Base-by-base conservation (phyloP, 768 basidiomycete genomes). In the Russula dissimulans region DNA sequence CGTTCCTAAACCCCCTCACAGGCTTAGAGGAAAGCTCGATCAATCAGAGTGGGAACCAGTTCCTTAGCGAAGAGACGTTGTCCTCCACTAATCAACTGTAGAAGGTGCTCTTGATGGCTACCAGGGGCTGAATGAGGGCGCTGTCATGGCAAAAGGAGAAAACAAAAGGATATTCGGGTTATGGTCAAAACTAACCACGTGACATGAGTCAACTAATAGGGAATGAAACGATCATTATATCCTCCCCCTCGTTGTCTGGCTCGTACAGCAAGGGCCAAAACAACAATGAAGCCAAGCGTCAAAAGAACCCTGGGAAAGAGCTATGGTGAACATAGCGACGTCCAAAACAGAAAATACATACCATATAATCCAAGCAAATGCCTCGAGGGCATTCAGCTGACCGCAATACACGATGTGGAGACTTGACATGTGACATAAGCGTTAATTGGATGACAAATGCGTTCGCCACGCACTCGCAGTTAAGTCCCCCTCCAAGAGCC, bases 341-440 rank as follows among this genome's bases (percentile, higher is more conserved):
- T 44, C 1, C 22, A 7, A 3, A 3, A 10, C 32, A 10, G 17
- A 38, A n/a, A 9, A 14, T n/a, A 41, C 63, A 29, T 53, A 66
- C 65, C 65, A 66, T 53, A 61, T 59, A 5, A 66, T 53, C 65
- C 65, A 66, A 11, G 65, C 65, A 65, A 66, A 66, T 5, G 59
- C 63, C 41, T 64, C 63, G 17, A 65, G 59, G 26, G 65, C 56
- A 41, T 61, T 64, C 22, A 57, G 26, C 49, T 64, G 62, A 36
- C 59, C 46, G 36, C 65, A 66, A 52, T 61, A 65, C 26, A 65
- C 26, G 17, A 55, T 51, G 34, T 45, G 31, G 14, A 34, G 3
- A 41, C 65, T 65, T 45, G 1, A 44, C 5, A 46, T 22, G n/a
- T 22, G 22, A 31, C 17, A 41, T 45, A 29, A 56, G 44, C 22